Percentiles rank a stretch among this genome's conserved stretches.
These are phyloP conservation scores for Umbelopsis sp. DNA, from an alignment of 371 early-diverging fungal genomes.

Conservation along the genomic window DNA sequence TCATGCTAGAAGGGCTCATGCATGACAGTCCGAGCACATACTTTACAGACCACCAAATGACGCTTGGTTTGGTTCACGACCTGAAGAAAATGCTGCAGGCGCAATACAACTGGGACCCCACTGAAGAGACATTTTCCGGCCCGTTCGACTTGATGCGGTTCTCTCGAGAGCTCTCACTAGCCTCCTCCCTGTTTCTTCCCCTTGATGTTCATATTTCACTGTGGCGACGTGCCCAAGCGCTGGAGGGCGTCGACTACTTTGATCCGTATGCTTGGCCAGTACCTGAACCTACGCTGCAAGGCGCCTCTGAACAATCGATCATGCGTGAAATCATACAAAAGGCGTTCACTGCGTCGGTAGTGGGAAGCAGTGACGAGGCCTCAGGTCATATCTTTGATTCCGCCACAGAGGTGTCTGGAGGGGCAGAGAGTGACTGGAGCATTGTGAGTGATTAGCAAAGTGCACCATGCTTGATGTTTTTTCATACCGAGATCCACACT, in stretches of 20 bases:
- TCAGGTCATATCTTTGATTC: not conserved
- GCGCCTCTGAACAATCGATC: not conserved
- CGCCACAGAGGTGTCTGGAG: slow-evolving; percentile 1
- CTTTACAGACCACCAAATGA: not conserved
- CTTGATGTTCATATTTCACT: not conserved
- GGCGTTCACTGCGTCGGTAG: not conserved
- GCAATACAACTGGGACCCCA: not conserved
- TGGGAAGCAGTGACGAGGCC: not conserved
- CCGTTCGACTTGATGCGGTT: not conserved
- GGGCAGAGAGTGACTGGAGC: slow-evolving; percentile 10
- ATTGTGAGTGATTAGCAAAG: not conserved
- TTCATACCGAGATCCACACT: too few relatives aligned
- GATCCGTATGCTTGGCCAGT: too few relatives aligned
- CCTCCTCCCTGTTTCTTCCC: not conserved
- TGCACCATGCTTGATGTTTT: too few relatives aligned
- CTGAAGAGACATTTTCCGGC: not conserved
- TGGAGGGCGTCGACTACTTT: not conserved
- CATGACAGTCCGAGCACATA: not conserved
- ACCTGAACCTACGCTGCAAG: not conserved
- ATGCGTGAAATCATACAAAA: not conserved
- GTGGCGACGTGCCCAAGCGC: not conserved
- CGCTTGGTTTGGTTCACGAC: not conserved
- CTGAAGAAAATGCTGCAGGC: not conserved
- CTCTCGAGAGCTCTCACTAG: not conserved
- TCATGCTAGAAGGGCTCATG: not conserved